Percentiles rank a stretch among this genome's conserved stretches.
Conservation (phyloP, 2,329 filamentous ascomycete species). For the Madurella fahalii region DNA sequence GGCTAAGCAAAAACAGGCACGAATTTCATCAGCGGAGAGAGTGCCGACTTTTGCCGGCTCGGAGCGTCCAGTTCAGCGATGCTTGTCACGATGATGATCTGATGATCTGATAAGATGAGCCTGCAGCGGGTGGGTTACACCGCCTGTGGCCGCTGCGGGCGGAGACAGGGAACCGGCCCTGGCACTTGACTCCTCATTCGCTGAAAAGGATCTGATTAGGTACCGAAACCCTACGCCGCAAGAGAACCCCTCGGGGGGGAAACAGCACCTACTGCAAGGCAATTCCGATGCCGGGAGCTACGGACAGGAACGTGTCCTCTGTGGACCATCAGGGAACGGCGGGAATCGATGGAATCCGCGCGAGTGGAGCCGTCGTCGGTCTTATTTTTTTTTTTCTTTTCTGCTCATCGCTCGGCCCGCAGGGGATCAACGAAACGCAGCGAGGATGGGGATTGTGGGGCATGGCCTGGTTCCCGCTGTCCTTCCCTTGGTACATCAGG, state of each 20-base stretch:
- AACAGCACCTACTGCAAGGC: background rate
- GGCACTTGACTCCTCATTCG: background rate
- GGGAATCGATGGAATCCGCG: background rate
- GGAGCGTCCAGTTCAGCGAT: background rate
- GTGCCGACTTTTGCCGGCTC: constrained; percentile 4
- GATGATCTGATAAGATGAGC: constrained; percentile 29
- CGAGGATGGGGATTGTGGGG: background rate
- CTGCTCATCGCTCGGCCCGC: too few species aligned
- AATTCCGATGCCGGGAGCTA: constrained; percentile 12
- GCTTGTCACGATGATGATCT: constrained; percentile 14
- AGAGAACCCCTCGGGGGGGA: background rate
- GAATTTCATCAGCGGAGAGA: background rate
- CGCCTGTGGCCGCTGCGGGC: background rate
- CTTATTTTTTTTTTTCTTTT: background rate
- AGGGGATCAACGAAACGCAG: background rate
- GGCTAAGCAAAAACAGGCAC: too few species aligned
- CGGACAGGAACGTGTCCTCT: background rate
- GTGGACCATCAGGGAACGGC: background rate
- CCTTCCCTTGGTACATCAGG: too few species aligned
- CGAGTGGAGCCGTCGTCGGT: background rate
- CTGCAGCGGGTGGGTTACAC: constrained; percentile 16
- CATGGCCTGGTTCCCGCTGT: too few species aligned
- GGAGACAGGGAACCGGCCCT: background rate
- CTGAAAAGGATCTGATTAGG: background rate
- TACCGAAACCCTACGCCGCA: background rate